phyloP scores from a whole-genome alignment of 2,329 filamentous ascomycete genomes.

The Colletotrichum sansevieriae region DNA sequence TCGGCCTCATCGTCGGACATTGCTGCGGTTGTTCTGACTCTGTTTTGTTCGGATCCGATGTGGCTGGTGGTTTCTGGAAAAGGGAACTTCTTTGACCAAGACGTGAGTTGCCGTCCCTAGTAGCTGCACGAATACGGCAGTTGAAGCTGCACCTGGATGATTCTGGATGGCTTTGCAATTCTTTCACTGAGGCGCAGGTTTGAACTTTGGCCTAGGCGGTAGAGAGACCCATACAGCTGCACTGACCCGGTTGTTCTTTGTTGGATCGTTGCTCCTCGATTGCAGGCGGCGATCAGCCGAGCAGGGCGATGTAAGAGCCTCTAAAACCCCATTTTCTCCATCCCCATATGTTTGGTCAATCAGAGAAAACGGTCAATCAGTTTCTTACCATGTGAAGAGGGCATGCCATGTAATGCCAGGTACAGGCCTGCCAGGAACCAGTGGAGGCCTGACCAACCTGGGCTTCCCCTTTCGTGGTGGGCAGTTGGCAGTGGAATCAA shows the following conservation, averaged over 20 bases:
- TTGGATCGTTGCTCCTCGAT: conserved; percentile 24
- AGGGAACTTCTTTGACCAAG: background rate
- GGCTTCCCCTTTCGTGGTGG: no score
- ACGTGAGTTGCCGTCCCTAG: background rate
- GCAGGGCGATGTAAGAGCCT: background rate
- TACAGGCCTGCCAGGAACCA: conserved; percentile 5
- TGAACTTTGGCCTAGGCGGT: conserved; percentile 30
- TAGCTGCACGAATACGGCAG: conserved; percentile 14
- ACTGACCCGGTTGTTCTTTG: conserved; percentile 40
- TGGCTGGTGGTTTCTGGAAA: background rate
- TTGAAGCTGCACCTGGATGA: conserved; percentile 33
- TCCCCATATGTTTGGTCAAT: background rate
- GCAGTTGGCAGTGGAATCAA: background rate
- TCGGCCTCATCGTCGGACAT: conserved; percentile 97
- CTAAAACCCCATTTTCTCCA: conserved; percentile 13
- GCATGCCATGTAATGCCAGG: background rate
- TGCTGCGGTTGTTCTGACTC: conserved; percentile 41
- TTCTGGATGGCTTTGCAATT: conserved; percentile 30
- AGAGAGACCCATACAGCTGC: conserved; percentile 33
- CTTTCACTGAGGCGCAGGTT: conserved; percentile 36
- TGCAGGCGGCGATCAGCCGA: conserved; percentile 29
- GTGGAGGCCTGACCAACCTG: conserved; percentile 6
- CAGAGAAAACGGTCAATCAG: conserved; percentile 1
- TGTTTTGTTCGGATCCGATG: background rate
- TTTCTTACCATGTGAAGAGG: conserved; percentile 19